These are phyloP conservation scores for Hypoxylon sp. DNA, from an alignment of 2,329 filamentous ascomycete genomes.

Conservation along the genomic window DNA sequence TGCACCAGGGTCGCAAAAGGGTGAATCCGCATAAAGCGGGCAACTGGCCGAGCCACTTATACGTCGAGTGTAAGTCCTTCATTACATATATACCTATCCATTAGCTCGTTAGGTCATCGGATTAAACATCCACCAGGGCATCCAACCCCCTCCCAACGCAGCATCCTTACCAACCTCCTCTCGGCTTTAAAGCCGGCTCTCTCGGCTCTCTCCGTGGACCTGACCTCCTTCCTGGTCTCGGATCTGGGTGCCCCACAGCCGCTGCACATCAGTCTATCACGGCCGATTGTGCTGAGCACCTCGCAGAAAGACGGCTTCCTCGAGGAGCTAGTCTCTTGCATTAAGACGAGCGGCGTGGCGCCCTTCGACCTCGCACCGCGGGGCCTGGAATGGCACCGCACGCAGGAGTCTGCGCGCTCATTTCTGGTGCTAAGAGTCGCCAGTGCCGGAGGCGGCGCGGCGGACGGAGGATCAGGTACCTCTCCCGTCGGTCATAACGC, in stretches of 20 bases:
- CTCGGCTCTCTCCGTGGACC: conserved; percentile 52
- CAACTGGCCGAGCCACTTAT: conserved; percentile 94
- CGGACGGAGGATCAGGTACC: background rate
- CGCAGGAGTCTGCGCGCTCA: conserved; percentile 76
- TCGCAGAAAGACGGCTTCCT: conserved; percentile 80
- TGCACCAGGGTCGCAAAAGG: conserved; percentile 89
- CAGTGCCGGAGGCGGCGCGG: background rate
- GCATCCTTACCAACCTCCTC: conserved; percentile 62
- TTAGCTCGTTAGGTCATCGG: background rate
- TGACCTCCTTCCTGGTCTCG: conserved; percentile 80
- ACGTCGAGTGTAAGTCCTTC: conserved; percentile 84
- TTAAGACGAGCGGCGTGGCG: conserved; percentile 56
- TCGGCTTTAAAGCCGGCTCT: conserved; percentile 55
- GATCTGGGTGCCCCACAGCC: conserved; percentile 84
- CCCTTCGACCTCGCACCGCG: conserved; percentile 60
- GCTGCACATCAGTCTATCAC: conserved; percentile 91
- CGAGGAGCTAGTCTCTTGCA: conserved; percentile 61
- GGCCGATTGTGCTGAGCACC: conserved; percentile 81
- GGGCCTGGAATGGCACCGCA: conserved; percentile 66
- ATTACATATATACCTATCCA: conserved; percentile 2
- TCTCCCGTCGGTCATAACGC: background rate
- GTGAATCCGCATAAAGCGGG: conserved; percentile 87
- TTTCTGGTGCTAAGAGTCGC: conserved; percentile 85
- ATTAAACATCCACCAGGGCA: conserved; percentile 47
- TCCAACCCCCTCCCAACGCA: conserved; percentile 59